Base-by-base conservation (phyloP, 2,329 filamentous ascomycete genomes). In the Lasiodiplodia gonubiensis region DNA sequence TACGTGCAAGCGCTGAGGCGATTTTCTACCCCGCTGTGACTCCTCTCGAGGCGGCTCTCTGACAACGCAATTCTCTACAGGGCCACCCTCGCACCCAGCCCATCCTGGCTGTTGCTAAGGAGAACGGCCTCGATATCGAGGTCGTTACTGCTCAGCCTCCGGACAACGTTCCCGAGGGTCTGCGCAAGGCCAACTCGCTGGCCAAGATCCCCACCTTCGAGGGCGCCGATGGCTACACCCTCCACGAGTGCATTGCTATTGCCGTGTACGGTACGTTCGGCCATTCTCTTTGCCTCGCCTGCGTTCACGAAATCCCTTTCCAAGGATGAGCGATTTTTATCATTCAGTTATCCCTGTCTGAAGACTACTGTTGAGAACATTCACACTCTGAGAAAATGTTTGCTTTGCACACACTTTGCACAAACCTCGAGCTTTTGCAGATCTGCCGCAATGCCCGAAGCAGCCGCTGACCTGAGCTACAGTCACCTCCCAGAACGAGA, bases 401-500 rank as follows among this genome's bases (percentile, higher is more conserved):
- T 59, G 65, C 67, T 52, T 11, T 66, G 52, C 68, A 65, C 67
- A 54, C 66, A 48, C 67, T 64, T 57, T 46, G 27, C 35, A 72
- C 68, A 69, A 7, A 18, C n/a, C 8, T 68, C 71, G 68, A 61
- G 60, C 65, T 61, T 49, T 35, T 54, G 27, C 68, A 72, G 55
- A 71, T 64, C 35, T 39, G 57, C 68, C 55, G 59, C 23, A 8
- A 5, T n/a, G 3, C 23, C 6, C 35, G 14, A 69, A 69, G 77
- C 72, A 78, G 72, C 70, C 25, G 37, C 70, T 70, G 51, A 71
- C 51, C n/a, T 27, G 11, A 21, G 33, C 25, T 57, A 18, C 79
- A 98, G 95, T 99, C 81, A 93, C 95, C 77, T 98, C 95, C 76
- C 95, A 99, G 86, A 99, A 99, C 83, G 95, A 98, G 90, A 98